Evolutionary conservation across 208 protist species (phyloP), one percentile per base, ranked within the genome.

Genomic region (Borovskyia barvae): DNA sequence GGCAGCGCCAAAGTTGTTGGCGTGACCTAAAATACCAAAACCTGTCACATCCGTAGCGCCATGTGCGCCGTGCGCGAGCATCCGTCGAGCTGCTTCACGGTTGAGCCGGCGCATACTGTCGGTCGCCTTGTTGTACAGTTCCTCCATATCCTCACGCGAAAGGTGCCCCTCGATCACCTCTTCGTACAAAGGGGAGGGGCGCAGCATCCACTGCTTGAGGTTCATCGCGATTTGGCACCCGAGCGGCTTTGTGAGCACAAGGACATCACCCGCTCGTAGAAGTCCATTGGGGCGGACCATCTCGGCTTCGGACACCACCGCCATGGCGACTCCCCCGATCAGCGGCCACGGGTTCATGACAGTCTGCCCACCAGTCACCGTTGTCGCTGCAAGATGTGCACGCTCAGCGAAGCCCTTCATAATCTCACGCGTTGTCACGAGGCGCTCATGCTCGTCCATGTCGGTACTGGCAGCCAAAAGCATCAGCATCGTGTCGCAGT

Each of bases 401-500:
- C 84, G 76, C 55, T 97, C 87, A 17, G 83, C 87, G 59, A 98
- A 98, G 33, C 97, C 97, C 28, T 82, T 48, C 78, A 98, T 97
- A 56, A 98, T 94, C 56, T 90, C 69, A 8, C 66, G 72, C 17
- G 95, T 97, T 25, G 79, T 81, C 26, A 94, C 71, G 7, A 78
- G 54, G 28, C 91, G 80, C 56, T 98, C 80, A 22, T 62, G 48
- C 33, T 89, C 80, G 46, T 89, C 85, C 89, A 99, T 98, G 50
- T 97, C 89, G 14, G 80, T 93, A 42, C 90, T 96, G 14, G 87
- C 73, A 12, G 91, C 96, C 2, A 98, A 76, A 30, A 98, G 60
- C 97, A 99, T 98, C 35, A 99, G 79, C 78, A 98, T 80, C 35
- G 92, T 99, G 64, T 98, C 95, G 63, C 90, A 95, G 11, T 97